A percentile compares a stretch with the other conserved stretches of the same genome.
Conservation (phyloP, 129 eudicot species). For the Artemisia tridentata region DNA sequence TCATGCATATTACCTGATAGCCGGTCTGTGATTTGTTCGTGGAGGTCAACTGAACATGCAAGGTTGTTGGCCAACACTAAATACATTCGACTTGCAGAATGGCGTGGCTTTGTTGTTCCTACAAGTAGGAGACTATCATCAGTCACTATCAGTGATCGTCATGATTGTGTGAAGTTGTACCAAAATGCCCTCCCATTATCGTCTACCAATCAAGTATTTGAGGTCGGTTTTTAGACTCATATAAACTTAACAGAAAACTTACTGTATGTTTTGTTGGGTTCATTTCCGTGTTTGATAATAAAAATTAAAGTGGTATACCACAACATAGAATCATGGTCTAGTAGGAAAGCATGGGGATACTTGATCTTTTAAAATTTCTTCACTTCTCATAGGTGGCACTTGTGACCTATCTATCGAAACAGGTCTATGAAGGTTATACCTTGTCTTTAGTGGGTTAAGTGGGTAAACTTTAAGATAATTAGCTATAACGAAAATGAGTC, state of each 20-base stretch:
- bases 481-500: too few species aligned
- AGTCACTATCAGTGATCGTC: neutral
- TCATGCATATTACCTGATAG: conserved; percentile 48
- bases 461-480: too few species aligned
- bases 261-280: neutral
- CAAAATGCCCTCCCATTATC: conserved; percentile 29
- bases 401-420: too few species aligned
- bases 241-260: neutral
- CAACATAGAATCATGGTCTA: too few species aligned
- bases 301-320: too few species aligned
- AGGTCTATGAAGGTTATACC: too few species aligned
- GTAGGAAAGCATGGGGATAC: neutral
- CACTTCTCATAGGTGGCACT: too few species aligned
- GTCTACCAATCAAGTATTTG: conserved; percentile 43
- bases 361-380: too few species aligned
- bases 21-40: conserved; percentile 52
- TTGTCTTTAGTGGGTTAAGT: too few species aligned
- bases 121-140: conserved; percentile 34
- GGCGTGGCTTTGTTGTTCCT: conserved; percentile 22
- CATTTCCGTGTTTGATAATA: neutral
- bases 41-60: conserved; percentile 30
- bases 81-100: conserved; percentile 44
- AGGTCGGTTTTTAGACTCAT: conserved; percentile 32
- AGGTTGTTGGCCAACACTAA: conserved; percentile 40
- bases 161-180: conserved; percentile 23